These are phyloP conservation scores for Acephala macrosclerotiorum DNA, from an alignment of 2,329 filamentous ascomycete genomes.

Conservation along the genomic window DNA sequence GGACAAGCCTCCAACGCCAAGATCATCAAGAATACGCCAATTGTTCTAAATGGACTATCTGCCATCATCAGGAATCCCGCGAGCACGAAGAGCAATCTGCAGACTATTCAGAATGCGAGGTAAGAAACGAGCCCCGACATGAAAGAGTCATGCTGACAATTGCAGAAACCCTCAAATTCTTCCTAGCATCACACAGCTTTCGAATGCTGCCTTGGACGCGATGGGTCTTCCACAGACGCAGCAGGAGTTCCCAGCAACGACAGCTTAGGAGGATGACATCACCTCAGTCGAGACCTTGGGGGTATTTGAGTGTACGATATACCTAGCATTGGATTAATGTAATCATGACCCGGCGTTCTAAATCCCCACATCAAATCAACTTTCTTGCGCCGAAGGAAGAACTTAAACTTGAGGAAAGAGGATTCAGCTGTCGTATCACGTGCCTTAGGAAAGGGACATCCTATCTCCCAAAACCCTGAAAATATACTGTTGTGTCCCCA, in stretches of 20 bases:
- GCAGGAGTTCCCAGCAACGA: slow-evolving; percentile 34
- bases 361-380: no score
- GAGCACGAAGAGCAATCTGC: slow-evolving; percentile 22
- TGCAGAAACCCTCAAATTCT: slow-evolving; percentile 40
- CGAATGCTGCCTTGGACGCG: slow-evolving; percentile 35
- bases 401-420: no score
- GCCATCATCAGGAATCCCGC: slow-evolving; percentile 32
- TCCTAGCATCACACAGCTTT: slow-evolving; percentile 39
- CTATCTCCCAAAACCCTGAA: no score
- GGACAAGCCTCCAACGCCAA: slow-evolving; percentile 33
- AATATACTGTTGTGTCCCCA: no score
- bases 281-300: background rate
- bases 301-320: background rate
- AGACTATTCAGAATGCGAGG: slow-evolving; percentile 31
- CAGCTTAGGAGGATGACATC: background rate
- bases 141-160: background rate
- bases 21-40: slow-evolving; percentile 38
- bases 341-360: no score
- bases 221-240: slow-evolving; percentile 26
- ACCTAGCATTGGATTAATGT: slow-evolving; percentile 1
- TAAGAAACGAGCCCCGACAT: slow-evolving; percentile 12
- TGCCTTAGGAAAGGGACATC: no score
- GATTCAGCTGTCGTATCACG: no score
- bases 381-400: no score
- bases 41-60: slow-evolving; percentile 34